Evolutionary conservation across 148 eudicot genomes (phyloP), one percentile per base, ranked within the genome.

Genomic region (Rhododendron ovatum): DNA sequence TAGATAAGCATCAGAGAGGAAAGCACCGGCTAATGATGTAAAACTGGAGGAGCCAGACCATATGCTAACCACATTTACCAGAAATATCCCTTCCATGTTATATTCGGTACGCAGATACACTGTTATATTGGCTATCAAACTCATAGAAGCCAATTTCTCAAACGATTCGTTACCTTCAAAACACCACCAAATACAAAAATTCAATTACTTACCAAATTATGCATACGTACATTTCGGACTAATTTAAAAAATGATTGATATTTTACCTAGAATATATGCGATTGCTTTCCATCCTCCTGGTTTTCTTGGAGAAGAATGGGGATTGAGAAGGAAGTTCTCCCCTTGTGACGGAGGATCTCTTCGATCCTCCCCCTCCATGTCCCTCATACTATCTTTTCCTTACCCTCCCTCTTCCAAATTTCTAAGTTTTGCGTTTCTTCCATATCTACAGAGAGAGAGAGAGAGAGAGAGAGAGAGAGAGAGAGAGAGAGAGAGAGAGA

Each of bases 91-190:
- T 22, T 87, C 88, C 89, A 93, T 84, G 89, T 91, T 88, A 86
- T 90, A 93, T 69, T 90, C 85, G 4, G 89, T 91, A 4, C 82
- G 75, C 69, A 93, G 85, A 87, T 88, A 93, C 61, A 93, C 90
- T 6, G 91, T 88, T 83, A 93, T 84, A 47, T 91, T 91, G 2
- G 93, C 89, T 48, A 91, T 86, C 89, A 93, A 85, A 81, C 94
- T 91, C 93, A 95, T 90, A 13, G 98, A 89, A 14, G 95, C 96
- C 82, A 95, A 83, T 86, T 93, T 95, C 89, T 95, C 98, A 78
- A 95, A 94, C 1, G 98, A 87, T 85, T 94, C 96, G 83, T 93
- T 94, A 0, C 92, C 96, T 95, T 85, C 75, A 41, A 61, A 13
- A 41, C 14, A 63, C 15, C 26, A 1, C 30, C 30, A 24, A 11